Evolutionary conservation across 2,329 filamentous ascomycete species (phyloP).

Genomic region (Lomentospora prolificans): DNA sequence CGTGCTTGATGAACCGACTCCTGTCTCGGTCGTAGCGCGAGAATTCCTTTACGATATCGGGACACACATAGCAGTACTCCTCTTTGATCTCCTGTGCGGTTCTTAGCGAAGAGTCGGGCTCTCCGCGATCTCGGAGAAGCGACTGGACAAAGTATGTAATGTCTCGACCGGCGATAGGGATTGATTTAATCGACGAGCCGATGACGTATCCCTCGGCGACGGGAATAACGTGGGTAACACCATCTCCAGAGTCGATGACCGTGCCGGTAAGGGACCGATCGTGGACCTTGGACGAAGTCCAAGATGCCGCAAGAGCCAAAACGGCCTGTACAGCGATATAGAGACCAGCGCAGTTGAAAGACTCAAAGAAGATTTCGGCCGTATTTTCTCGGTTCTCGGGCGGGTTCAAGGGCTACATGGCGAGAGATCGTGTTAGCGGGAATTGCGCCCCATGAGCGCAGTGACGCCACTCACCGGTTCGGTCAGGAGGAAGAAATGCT

Average conservation of each 20-base stretch:
- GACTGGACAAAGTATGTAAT: constrained; percentile 99
- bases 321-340: constrained; percentile 99
- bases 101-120: constrained; percentile 93
- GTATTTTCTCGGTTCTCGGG: constrained; percentile 99
- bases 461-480: constrained; percentile 62
- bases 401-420: constrained; percentile 74
- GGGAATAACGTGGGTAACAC: constrained; percentile 97
- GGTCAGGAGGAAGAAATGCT: constrained; percentile 96
- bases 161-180: constrained; percentile 93
- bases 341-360: constrained; percentile 97
- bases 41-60: constrained; percentile 98
- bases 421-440: background rate
- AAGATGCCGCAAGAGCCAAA: constrained; percentile 89
- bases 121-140: constrained; percentile 86
- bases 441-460: background rate
- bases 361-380: constrained; percentile 99
- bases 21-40: constrained; percentile 87
- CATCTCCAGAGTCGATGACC: constrained; percentile 96
- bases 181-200: constrained; percentile 97
- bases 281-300: constrained; percentile 96
- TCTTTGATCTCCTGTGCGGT: constrained; percentile 98
- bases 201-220: constrained; percentile 99
- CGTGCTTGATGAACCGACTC: constrained; percentile 82
- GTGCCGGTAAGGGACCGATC: constrained; percentile 94
- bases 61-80: constrained; percentile 96